Base-by-base conservation (phyloP, 2,329 filamentous ascomycete species). In the Botryotinia calthae region DNA sequence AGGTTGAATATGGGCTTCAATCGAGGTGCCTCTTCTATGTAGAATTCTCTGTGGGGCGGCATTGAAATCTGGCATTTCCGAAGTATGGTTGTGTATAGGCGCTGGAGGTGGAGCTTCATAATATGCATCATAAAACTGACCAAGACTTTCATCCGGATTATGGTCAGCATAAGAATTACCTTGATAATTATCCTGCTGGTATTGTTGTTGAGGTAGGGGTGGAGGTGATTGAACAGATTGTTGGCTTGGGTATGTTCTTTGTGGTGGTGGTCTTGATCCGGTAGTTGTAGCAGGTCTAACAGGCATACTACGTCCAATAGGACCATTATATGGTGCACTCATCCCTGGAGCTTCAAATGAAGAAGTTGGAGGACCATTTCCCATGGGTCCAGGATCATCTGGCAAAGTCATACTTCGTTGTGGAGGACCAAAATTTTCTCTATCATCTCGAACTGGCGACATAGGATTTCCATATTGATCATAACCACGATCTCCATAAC, bases 371-470 rank as follows among this genome's bases (percentile, higher is more conserved):
- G 76, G 61, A 48, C 83, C 81, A 76, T 83, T 81, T 58, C 66
- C 56, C 44, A 59, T 70, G 28, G 81, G 80, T 18, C 85, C 83
- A 72, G 86, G 84, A 4, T 83, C 80, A 2, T 63, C 56, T 51
- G 88, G 88, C 87, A 90, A 88, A 8, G 89, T 91, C 85, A 86
- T 87, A 73, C 88, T 90, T 76, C 89, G 84, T n/a, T 82, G 79
- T 14, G 86, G 87, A 2, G 86, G 85, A 0, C 83, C 86, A 76
- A 86, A 89, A 9, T 83, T 82, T 56, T 84, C 82, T 74, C 79
- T 81, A 40, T 67, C 64, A 28, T 67, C 70, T 68, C 65, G 48
- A 56, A 56, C 20, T 54, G 82, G 64, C 31, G 77, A 76, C 51
- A 51, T 73, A 59, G 72, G 76, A 74, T 78, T 78, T 62, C 70